Percentiles rank a stretch among this genome's conserved stretches.
Conservation (phyloP, 108 stramenopile species). For the Chaetoceros muelleri region DNA sequence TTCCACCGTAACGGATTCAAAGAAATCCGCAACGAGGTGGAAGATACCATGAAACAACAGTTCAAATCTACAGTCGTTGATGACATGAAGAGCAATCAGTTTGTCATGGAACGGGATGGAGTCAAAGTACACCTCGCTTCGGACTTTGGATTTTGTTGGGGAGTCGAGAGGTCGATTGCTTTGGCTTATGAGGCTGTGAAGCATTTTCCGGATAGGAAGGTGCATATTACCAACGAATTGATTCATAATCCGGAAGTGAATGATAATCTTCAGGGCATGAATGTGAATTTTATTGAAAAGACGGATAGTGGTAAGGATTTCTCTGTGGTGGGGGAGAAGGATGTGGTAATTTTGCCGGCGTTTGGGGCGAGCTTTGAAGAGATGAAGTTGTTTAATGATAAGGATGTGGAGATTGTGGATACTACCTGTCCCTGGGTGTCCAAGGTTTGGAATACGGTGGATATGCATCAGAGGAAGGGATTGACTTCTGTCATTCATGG, state of each 20-base stretch:
- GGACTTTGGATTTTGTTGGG: slow-evolving; percentile 88
- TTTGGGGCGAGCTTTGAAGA: slow-evolving; percentile 94
- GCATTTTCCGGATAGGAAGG: slow-evolving; percentile 76
- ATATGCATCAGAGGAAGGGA: slow-evolving; percentile 77
- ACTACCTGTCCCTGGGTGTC: slow-evolving; percentile 98
- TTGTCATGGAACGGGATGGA: slow-evolving; percentile 60
- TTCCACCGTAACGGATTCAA: slow-evolving; percentile 85
- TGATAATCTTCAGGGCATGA: slow-evolving; percentile 79
- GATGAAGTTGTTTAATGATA: slow-evolving; percentile 70
- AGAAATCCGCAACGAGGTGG: slow-evolving; percentile 65
- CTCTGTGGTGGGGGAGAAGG: slow-evolving; percentile 60
- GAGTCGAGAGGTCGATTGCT: slow-evolving; percentile 86
- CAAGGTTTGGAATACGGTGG: slow-evolving; percentile 97
- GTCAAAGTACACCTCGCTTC: slow-evolving; percentile 72
- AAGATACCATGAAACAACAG: slow-evolving; percentile 58
- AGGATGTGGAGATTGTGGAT: slow-evolving; percentile 90
- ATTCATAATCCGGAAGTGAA: slow-evolving; percentile 97
- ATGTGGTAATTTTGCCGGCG: slow-evolving; percentile 93
- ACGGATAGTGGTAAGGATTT: slow-evolving; percentile 73
- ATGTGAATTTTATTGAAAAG: slow-evolving; percentile 86
- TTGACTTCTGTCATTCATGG: slow-evolving; percentile 91
- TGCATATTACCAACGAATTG: slow-evolving; percentile 95
- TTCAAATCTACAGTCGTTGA: slow-evolving; percentile 64
- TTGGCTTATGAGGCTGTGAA: slow-evolving; percentile 87
- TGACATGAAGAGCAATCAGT: slow-evolving; percentile 57